Evolutionary conservation across 2,329 filamentous ascomycete species (phyloP).

Genomic region (Aspergillus oerlinghausenensis): DNA sequence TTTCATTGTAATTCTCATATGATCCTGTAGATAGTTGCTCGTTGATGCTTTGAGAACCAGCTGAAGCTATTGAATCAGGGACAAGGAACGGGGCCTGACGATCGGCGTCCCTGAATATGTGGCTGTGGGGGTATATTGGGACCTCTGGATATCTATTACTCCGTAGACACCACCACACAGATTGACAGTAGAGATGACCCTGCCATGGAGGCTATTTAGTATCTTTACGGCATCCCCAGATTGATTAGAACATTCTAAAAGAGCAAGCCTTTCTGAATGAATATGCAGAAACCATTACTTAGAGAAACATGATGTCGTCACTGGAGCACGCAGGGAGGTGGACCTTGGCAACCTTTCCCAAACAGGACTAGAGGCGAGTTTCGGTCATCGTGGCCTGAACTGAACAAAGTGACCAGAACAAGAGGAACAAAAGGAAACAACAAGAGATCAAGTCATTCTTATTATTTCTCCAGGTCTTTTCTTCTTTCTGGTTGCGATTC

Average conservation of each 20-base stretch:
- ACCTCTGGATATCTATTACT: background rate
- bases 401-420: slow-evolving; percentile 14
- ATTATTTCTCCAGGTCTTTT: background rate
- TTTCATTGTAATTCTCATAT: background rate
- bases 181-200: background rate
- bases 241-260: background rate
- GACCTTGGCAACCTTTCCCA: slow-evolving; percentile 27
- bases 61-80: background rate
- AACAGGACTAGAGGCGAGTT: slow-evolving; percentile 28
- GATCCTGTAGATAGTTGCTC: background rate
- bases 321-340: background rate
- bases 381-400: slow-evolving; percentile 41
- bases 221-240: too few relatives aligned
- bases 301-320: slow-evolving; percentile 6
- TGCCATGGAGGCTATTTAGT: too few relatives aligned
- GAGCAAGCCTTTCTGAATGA: background rate
- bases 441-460: background rate
- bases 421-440: slow-evolving; percentile 5
- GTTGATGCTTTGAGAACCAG: background rate
- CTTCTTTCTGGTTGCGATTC: background rate
- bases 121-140: background rate
- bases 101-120: background rate
- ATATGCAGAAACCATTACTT: background rate
- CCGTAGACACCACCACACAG: background rate
- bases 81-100: background rate